A percentile compares a stretch with the other conserved stretches of the same genome.
phyloP scores from a whole-genome alignment of 768 basidiomycete species.

The Chalciporus sphaerocephalus region DNA sequence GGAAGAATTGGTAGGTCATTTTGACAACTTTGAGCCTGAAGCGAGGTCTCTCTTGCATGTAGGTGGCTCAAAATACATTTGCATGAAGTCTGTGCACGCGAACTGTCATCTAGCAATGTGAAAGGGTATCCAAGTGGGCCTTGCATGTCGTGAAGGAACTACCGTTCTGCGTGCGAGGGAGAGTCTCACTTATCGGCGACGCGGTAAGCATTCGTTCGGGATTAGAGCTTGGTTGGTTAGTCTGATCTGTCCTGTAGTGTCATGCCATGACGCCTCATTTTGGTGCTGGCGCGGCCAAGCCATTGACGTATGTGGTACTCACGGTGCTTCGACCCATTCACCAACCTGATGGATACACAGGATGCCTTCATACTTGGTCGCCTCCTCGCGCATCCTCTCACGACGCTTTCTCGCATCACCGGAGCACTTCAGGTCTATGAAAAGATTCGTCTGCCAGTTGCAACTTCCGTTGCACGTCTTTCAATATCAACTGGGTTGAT shows the following conservation, averaged over 20 bases:
- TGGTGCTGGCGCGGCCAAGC: slow-evolving; percentile 26
- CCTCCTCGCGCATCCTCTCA: slow-evolving; percentile 12
- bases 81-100: background rate
- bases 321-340: background rate
- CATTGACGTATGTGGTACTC: slow-evolving; percentile 15
- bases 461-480: slow-evolving; percentile 7
- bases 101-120: slow-evolving; percentile 28
- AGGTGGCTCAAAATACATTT: background rate
- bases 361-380: slow-evolving; percentile 25
- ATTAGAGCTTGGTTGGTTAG: background rate
- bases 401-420: slow-evolving; percentile 6
- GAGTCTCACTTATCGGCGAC: slow-evolving; percentile 48
- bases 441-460: slow-evolving; percentile 17
- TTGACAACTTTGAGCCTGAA: slow-evolving; percentile 37
- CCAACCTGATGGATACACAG: background rate
- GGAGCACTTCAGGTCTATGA: slow-evolving; percentile 17
- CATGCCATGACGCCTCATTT: slow-evolving; percentile 26
- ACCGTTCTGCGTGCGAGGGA: slow-evolving; percentile 35
- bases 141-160: slow-evolving; percentile 41
- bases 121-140: slow-evolving; percentile 40
- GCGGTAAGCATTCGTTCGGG: slow-evolving; percentile 31
- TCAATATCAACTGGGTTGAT: slow-evolving; percentile 19
- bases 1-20: slow-evolving; percentile 33
- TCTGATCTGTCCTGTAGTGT: slow-evolving; percentile 2
- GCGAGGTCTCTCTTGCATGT: slow-evolving; percentile 30